These are phyloP conservation scores for Aquilaria agallochum DNA, from an alignment of 441 rosid genomes.

Conservation along the genomic window DNA sequence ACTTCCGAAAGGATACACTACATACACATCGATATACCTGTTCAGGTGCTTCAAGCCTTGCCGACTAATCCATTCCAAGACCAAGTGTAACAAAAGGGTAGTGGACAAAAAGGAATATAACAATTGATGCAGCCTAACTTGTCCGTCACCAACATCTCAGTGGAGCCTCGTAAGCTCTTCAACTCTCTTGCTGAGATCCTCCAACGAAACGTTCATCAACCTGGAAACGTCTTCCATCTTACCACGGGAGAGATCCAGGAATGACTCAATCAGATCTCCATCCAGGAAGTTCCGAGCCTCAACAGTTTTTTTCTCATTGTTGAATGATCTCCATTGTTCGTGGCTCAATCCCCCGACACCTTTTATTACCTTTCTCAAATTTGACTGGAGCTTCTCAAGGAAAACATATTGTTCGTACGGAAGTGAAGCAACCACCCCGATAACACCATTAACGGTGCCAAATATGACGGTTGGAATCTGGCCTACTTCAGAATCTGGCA, in stretches of 20 bases:
- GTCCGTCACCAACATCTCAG: slow-evolving; percentile 21
- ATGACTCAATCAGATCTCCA: slow-evolving; percentile 87
- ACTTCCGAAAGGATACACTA: background rate
- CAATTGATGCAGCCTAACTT: background rate
- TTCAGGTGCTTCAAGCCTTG: too few relatives aligned
- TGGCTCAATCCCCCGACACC: slow-evolving; percentile 94
- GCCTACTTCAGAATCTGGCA: slow-evolving; percentile 91
- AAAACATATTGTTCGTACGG: slow-evolving; percentile 75
- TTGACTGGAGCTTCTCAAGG: slow-evolving; percentile 79
- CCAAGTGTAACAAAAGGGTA: background rate
- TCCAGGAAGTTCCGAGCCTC: slow-evolving; percentile 84
- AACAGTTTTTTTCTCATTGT: slow-evolving; percentile 76
- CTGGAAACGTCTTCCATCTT: slow-evolving; percentile 87
- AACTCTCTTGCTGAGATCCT: slow-evolving; percentile 85
- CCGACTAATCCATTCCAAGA: background rate
- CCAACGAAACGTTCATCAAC: slow-evolving; percentile 62
- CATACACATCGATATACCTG: background rate
- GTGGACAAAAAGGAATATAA: slow-evolving; percentile 3
- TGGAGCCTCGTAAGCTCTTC: slow-evolving; percentile 92
- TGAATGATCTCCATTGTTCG: slow-evolving; percentile 95
- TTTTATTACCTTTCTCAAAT: slow-evolving; percentile 79
- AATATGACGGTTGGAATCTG: slow-evolving; percentile 85
- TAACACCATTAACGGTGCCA: slow-evolving; percentile 83
- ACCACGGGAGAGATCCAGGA: slow-evolving; percentile 69
- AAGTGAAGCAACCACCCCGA: slow-evolving; percentile 94